Evolutionary conservation across 257 asterid genomes (phyloP).

Genomic region (Jaltomata sinuosa): DNA sequence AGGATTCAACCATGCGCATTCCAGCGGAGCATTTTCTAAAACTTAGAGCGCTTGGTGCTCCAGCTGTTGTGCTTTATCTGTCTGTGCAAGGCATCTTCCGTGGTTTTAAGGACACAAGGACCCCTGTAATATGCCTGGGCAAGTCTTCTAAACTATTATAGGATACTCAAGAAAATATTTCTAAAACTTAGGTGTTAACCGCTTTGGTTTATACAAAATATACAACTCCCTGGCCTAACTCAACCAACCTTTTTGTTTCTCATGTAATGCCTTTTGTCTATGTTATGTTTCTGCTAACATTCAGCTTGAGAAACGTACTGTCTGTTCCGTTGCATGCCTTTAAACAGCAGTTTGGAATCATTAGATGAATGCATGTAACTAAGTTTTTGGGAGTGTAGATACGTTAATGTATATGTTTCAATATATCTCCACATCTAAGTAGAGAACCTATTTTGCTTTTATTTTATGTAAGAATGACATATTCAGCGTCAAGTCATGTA

Average conservation of each 20-base stretch:
- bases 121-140: constrained; percentile 36
- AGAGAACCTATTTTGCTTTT: neutral
- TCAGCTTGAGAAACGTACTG: neutral
- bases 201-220: neutral
- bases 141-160: constrained; percentile 4
- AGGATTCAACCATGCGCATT: constrained; percentile 29
- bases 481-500: neutral
- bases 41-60: constrained; percentile 44
- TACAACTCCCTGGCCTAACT: neutral
- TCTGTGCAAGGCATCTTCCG: constrained; percentile 40
- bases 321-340: neutral
- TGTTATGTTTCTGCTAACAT: neutral
- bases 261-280: neutral
- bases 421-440: neutral
- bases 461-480: neutral
- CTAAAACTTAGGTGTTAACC: neutral
- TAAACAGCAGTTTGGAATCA: neutral
- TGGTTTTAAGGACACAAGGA: constrained; percentile 32
- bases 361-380: neutral
- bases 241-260: neutral
- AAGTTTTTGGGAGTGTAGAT: neutral
- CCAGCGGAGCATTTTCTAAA: constrained; percentile 34
- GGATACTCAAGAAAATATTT: neutral
- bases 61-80: constrained; percentile 36
- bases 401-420: neutral